Percentiles rank a stretch among this genome's conserved stretches.
phyloP scores from a whole-genome alignment of 2,329 filamentous ascomycete genomes.

The Beauveria pseudobassiana region DNA sequence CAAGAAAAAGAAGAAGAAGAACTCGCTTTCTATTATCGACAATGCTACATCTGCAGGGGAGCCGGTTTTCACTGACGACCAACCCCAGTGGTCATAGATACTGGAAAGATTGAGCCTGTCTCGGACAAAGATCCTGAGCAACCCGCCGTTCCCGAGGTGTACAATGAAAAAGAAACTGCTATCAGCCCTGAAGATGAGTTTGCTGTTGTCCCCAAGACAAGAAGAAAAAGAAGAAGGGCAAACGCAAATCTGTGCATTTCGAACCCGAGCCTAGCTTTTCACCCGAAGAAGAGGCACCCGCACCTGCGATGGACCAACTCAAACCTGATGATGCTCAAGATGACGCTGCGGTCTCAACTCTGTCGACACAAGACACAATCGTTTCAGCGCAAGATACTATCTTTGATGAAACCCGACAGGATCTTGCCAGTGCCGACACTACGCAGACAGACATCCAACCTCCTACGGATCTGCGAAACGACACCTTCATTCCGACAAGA shows the following conservation, averaged over 20 bases:
- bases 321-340: constrained; percentile 6
- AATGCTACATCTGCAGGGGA: constrained; percentile 5
- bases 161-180: not conserved
- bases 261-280: constrained; percentile 12
- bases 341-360: not conserved
- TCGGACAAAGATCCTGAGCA: not conserved
- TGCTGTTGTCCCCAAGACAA: constrained; percentile 10
- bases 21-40: constrained; percentile 5
- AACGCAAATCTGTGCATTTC: constrained; percentile 17
- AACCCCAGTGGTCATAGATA: not conserved
- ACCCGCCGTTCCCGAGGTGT: not conserved
- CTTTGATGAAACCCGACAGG: constrained; percentile 19
- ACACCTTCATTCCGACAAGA: constrained; percentile 21
- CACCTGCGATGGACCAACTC: not conserved
- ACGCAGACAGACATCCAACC: constrained; percentile 19
- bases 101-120: not conserved
- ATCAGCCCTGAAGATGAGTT: constrained; percentile 2
- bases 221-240: constrained; percentile 14
- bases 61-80: not conserved
- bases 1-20: constrained; percentile 23
- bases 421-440: constrained; percentile 15
- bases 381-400: constrained; percentile 25
- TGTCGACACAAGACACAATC: constrained; percentile 21
- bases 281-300: not conserved
- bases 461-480: constrained; percentile 16